These are phyloP conservation scores for Datura wrightii DNA, from an alignment of 257 asterid genomes.

Conservation along the genomic window DNA sequence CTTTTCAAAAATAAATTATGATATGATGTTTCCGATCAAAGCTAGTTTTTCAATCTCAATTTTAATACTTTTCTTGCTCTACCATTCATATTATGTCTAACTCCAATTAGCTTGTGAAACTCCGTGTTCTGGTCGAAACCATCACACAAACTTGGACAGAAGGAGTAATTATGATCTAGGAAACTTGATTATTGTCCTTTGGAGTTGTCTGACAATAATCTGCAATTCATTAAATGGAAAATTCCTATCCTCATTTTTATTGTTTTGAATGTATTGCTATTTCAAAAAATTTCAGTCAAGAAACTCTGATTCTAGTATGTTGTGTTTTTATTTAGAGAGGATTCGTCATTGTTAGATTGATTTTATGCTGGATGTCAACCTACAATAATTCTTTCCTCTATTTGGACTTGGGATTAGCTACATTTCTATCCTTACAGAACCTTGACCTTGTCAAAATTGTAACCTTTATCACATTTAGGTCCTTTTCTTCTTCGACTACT, in stretches of 20 bases:
- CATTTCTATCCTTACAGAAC: constrained; percentile 6
- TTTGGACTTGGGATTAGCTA: neutral
- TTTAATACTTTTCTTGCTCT: neutral
- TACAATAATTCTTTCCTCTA: neutral
- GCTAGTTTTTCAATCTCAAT: neutral
- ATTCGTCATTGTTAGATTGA: neutral
- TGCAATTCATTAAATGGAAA: neutral
- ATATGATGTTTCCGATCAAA: neutral
- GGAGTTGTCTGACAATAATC: neutral
- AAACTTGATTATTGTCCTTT: neutral
- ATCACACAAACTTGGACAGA: neutral
- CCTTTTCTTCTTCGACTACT: neutral
- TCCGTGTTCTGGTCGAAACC: neutral
- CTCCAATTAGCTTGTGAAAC: neutral
- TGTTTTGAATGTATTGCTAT: neutral
- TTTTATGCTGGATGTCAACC: neutral
- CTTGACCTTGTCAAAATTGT: neutral
- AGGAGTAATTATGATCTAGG: neutral
- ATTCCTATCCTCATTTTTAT: neutral
- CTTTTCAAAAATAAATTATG: too few species aligned
- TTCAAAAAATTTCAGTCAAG: neutral
- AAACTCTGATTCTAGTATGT: neutral
- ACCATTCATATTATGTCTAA: neutral
- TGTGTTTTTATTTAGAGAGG: neutral
- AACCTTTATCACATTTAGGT: neutral